These are phyloP conservation scores for Xylaria sp. DNA, from an alignment of 2,329 filamentous ascomycete species.

Conservation along the genomic window DNA sequence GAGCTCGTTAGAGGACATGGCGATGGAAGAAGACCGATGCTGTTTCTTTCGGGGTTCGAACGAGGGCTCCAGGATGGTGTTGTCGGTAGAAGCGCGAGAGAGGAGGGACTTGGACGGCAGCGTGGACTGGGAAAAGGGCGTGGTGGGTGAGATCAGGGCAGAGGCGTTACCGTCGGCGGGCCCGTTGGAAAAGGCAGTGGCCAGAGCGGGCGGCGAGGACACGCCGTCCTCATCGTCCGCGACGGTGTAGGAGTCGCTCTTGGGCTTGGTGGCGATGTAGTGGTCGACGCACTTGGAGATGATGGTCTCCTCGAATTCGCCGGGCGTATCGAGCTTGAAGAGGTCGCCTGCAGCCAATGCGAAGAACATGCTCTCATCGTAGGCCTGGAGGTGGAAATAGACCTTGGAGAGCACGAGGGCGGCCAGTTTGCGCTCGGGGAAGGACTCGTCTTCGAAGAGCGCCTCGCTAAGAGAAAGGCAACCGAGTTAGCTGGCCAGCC, in stretches of 20 bases:
- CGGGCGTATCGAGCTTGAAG: constrained; percentile 89
- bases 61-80: constrained; percentile 69
- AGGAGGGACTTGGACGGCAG: constrained; percentile 94
- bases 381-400: constrained; percentile 98
- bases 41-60: constrained; percentile 66
- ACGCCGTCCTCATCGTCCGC: constrained; percentile 52
- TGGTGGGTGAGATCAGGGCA: constrained; percentile 85
- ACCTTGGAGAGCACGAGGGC: constrained; percentile 96
- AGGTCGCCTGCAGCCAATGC: constrained; percentile 93
- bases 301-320: constrained; percentile 99
- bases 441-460: constrained; percentile 95
- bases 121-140: constrained; percentile 93
- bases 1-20: constrained; percentile 71
- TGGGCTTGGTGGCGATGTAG: constrained; percentile 84
- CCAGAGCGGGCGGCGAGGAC: constrained; percentile 72
- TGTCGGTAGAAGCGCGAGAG: constrained; percentile 79
- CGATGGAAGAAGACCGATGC: constrained; percentile 68
- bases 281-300: constrained; percentile 98
- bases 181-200: constrained; percentile 79
- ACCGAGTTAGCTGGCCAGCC: constrained; percentile 29
- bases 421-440: constrained; percentile 92
- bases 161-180: constrained; percentile 73
- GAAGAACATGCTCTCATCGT: constrained; percentile 99
- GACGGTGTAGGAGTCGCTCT: constrained; percentile 62
- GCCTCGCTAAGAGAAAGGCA: constrained; percentile 75